Evolutionary conservation across 73 alveolate genomes (phyloP), one percentile per base, ranked within the genome.

Genomic region (Stentor roeselii): DNA sequence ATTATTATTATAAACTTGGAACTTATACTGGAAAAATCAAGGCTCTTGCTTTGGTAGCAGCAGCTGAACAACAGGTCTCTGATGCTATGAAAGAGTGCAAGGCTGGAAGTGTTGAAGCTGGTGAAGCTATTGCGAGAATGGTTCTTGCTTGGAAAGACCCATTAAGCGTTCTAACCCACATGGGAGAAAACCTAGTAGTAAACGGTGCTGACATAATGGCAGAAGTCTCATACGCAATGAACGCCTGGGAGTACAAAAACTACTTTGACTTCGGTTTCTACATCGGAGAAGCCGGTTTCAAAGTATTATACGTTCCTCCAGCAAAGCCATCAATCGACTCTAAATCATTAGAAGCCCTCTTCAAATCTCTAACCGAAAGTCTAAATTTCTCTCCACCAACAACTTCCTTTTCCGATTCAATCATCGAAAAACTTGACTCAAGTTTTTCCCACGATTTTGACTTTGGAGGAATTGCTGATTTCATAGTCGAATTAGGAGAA

Each of bases 51-150:
- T 21, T 11, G 6, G 6, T 50, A 50, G 67, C 30, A 6, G 6
- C 21, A 50, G 67, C 67, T 50, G 6, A 50, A 11, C 6, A 50
- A 50, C 30, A 50, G 21, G 30, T 50, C 21, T 21, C 67, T 50
- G 67, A 50, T 50, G 6, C 30, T 6, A 50, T 50, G 21, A 11
- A 11, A 50, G 21, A 50, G 21, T 50, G 67, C 21, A 50, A 50
- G 21, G 30, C 67, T 11, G 67, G 30, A 11, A 50, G 67, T 50
- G 67, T 50, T 50, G 67, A 50, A 50, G 30, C 21, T 50, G 67
- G 67, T 50, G 67, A 50, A 11, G 67, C 67, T 50, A 50, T 50
- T 50, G 67, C 67, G 21, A 50, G 67, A 50, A 50, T 50, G 67
- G 67, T 50, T 50, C 21, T 50, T 11, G 67, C 67, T 11, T 50